A percentile compares a stretch with the other conserved stretches of the same genome.
Conservation (phyloP, 2,329 filamentous ascomycete species). For the Sporothrix pallida region DNA sequence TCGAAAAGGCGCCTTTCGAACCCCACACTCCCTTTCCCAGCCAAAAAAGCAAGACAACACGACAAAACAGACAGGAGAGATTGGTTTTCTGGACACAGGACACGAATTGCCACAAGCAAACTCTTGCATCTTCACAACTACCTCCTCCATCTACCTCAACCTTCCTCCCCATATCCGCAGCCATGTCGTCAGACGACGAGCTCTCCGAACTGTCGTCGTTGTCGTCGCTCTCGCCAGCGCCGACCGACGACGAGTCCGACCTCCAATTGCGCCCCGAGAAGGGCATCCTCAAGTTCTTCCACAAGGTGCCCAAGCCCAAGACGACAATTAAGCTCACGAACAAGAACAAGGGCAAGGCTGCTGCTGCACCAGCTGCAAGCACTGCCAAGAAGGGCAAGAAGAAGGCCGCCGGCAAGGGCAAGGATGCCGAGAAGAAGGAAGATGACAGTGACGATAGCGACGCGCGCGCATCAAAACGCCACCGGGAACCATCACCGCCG, state of each 20-base stretch:
- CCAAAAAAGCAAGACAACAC: constrained; percentile 16
- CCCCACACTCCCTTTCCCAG: constrained; percentile 28
- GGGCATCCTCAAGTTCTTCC: constrained; percentile 72
- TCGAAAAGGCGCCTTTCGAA: constrained; percentile 5
- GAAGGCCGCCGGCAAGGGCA: background rate
- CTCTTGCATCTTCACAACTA: background rate
- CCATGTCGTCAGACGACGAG: constrained; percentile 66
- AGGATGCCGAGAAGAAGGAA: background rate
- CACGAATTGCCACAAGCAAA: constrained; percentile 7
- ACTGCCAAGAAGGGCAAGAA: constrained; percentile 19
- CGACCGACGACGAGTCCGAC: constrained; percentile 61
- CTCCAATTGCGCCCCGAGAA: constrained; percentile 57
- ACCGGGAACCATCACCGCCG: constrained; percentile 75
- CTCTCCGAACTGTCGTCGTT: constrained; percentile 60
- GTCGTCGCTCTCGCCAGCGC: constrained; percentile 56
- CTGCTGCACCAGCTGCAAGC: constrained; percentile 45
- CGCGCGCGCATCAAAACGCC: constrained; percentile 75
- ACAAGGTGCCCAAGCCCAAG: constrained; percentile 57
- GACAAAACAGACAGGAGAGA: background rate
- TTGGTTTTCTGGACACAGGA: background rate
- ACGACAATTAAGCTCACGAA: constrained; percentile 35
- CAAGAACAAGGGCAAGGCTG: constrained; percentile 38
- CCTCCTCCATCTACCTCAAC: background rate
- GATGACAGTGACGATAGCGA: constrained; percentile 45
- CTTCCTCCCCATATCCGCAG: constrained; percentile 36